Evolutionary conservation across 1,284 basidiomycete genomes (phyloP).

Genomic region (Ganoderma meredithae): DNA sequence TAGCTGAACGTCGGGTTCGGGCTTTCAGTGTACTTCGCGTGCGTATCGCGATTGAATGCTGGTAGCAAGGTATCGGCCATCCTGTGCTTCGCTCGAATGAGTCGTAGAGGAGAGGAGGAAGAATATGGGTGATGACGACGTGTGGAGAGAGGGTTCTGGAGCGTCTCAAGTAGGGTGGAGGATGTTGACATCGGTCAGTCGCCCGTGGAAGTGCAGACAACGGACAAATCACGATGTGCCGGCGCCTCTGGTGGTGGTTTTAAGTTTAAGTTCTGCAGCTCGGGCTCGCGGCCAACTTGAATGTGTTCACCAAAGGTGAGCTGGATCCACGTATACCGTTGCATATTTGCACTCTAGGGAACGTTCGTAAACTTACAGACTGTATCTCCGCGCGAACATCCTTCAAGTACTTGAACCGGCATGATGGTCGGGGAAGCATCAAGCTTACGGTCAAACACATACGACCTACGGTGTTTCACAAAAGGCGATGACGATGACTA

Average conservation of each 20-base stretch:
- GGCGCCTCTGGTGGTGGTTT: background rate
- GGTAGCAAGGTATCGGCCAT: constrained; percentile 17
- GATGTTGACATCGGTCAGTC: background rate
- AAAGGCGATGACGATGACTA: background rate
- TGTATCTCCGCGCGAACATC: too few species aligned
- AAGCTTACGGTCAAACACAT: too few species aligned
- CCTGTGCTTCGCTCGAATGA: constrained; percentile 2
- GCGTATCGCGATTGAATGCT: constrained; percentile 8
- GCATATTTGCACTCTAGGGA: too few species aligned
- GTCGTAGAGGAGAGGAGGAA: background rate
- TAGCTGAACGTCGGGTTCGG: constrained; percentile 68
- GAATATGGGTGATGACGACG: background rate
- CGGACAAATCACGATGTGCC: background rate
- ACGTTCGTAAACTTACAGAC: too few species aligned
- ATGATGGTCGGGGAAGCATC: background rate
- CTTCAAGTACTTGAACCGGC: too few species aligned
- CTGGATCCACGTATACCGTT: too few species aligned
- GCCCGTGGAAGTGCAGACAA: background rate
- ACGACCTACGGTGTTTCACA: background rate
- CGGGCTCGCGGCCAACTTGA: background rate
- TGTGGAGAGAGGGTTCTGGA: background rate
- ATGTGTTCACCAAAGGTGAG: too few species aligned
- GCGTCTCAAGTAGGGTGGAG: background rate
- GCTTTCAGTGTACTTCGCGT: constrained; percentile 50
- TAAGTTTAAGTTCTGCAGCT: background rate